Evolutionary conservation across 2,329 filamentous ascomycete species (phyloP).

Genomic region (Fusarium anguioides): DNA sequence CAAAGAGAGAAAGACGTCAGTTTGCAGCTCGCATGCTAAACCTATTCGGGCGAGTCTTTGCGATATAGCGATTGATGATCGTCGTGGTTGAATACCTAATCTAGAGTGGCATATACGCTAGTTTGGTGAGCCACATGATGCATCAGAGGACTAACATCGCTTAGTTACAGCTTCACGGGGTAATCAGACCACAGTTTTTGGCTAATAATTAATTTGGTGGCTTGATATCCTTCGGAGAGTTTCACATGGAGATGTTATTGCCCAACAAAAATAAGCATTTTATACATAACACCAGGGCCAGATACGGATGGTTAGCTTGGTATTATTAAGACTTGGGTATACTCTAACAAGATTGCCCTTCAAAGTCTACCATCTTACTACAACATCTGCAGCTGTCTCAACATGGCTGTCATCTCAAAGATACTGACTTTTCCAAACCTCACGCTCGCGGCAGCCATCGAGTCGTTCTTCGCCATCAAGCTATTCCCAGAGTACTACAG

Average conservation of each 20-base stretch:
- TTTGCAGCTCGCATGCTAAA: constrained; percentile 41
- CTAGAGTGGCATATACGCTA: neutral
- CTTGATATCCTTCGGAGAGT: neutral
- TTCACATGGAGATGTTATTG: neutral
- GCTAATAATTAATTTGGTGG: neutral
- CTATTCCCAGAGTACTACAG: constrained; percentile 37
- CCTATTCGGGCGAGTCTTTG: constrained; percentile 31
- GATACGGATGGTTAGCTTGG: neutral
- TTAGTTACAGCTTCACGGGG: neutral
- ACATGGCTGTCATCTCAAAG: constrained; percentile 28
- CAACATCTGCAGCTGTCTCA: neutral
- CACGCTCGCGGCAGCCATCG: constrained; percentile 32
- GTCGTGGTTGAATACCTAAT: constrained; percentile 5
- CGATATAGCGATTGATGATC: constrained; percentile 24
- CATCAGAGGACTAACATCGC: neutral
- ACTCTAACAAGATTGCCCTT: neutral
- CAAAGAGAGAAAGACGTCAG: neutral
- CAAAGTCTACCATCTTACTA: neutral
- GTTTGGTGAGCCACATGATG: neutral
- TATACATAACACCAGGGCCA: no score
- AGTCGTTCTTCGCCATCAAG: constrained; percentile 47
- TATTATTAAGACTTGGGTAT: neutral
- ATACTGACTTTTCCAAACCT: constrained; percentile 28
- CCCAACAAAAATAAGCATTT: neutral
- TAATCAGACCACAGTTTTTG: neutral